phyloP scores from a whole-genome alignment of 2,329 filamentous ascomycete species.

The Trichoderma pleuroti region DNA sequence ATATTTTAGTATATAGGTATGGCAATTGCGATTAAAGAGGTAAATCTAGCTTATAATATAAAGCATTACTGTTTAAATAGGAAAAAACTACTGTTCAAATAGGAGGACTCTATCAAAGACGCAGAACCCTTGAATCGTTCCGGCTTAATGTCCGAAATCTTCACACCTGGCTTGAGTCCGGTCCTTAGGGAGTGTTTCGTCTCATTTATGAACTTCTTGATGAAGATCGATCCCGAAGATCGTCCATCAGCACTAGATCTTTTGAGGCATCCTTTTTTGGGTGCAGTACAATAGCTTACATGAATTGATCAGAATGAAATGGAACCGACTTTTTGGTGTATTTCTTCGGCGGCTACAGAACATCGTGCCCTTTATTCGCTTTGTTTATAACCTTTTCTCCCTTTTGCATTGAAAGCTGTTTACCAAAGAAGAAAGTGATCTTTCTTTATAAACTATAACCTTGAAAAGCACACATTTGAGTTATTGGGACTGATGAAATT shows the following conservation, averaged over 20 bases:
- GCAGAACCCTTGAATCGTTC: neutral
- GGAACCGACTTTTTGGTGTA: neutral
- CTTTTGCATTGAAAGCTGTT: neutral
- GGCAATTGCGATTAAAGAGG: too few relatives aligned
- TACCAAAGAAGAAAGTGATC: neutral
- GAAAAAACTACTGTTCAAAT: too few relatives aligned
- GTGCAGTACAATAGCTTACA: neutral
- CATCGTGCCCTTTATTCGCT: neutral
- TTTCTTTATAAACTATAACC: neutral
- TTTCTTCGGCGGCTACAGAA: neutral
- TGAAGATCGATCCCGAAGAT: slow-evolving; percentile 5
- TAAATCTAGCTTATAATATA: too few relatives aligned
- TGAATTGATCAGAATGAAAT: neutral
- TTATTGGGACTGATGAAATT: too few relatives aligned
- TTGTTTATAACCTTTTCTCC: neutral
- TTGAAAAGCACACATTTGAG: neutral
- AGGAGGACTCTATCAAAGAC: too few relatives aligned
- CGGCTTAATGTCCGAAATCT: neutral
- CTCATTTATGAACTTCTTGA: neutral
- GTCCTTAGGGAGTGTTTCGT: neutral
- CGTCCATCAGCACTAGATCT: neutral
- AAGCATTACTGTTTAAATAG: too few relatives aligned
- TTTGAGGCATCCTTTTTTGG: neutral
- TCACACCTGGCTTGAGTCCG: neutral
- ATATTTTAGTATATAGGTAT: too few relatives aligned